Evolutionary conservation across 441 rosid genomes (phyloP).

Genomic region (Arabidopsis hybrid): DNA sequence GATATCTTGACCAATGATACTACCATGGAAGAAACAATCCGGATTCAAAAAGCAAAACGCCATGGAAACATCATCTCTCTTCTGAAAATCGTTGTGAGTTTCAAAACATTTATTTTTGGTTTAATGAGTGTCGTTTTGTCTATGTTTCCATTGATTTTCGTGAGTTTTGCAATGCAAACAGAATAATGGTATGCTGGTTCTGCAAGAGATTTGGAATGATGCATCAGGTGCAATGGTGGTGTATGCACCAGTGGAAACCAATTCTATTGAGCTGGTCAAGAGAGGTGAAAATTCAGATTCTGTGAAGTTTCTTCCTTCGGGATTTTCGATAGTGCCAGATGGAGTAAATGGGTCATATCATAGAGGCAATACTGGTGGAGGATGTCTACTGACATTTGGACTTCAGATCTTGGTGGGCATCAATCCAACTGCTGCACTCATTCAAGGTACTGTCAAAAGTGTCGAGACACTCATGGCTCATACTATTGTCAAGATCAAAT

Average conservation of each 20-base stretch:
- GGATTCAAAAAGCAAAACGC: constrained; percentile 45
- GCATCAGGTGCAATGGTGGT: constrained; percentile 53
- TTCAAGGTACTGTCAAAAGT: constrained; percentile 60
- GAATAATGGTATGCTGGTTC: constrained; percentile 45
- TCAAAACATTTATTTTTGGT: not conserved
- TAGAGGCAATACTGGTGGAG: constrained; percentile 4
- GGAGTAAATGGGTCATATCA: not conserved
- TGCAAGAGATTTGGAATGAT: constrained; percentile 64
- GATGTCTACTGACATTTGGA: constrained; percentile 52
- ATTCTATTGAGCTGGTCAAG: constrained; percentile 28
- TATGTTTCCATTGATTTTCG: not conserved
- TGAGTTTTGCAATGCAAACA: constrained; percentile 7
- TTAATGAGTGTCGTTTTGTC: not conserved
- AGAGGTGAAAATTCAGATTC: constrained; percentile 40
- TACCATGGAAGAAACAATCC: constrained; percentile 44
- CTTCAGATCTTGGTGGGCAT: constrained; percentile 59
- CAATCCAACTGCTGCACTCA: constrained; percentile 67
- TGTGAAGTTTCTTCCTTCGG: constrained; percentile 55
- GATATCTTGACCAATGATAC: constrained; percentile 51
- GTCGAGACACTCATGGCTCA: constrained; percentile 63
- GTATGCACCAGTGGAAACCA: constrained; percentile 55
- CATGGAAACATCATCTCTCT: constrained; percentile 54
- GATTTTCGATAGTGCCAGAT: constrained; percentile 55
- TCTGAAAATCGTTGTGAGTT: constrained; percentile 49
- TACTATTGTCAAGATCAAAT: constrained; percentile 65